Evolutionary conservation across 176 grass and related monocot species (phyloP).

Genomic region (Hsuehochloa calcarea): DNA sequence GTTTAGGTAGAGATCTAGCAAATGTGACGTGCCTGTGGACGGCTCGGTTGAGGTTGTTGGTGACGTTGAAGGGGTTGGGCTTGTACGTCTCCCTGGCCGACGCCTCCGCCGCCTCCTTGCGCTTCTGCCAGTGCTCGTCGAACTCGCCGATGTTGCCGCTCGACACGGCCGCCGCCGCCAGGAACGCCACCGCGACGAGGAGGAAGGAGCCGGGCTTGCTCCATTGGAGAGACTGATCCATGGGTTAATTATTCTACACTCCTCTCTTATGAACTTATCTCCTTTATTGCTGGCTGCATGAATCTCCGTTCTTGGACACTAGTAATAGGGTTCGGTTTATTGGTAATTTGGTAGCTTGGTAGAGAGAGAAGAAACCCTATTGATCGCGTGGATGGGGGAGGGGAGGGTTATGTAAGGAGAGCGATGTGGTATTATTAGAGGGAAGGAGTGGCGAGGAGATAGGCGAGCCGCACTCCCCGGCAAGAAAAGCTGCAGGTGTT

Average conservation of each 20-base stretch:
- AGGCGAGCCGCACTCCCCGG: conserved; percentile 32
- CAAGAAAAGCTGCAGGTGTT: not conserved
- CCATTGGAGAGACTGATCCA: conserved; percentile 28
- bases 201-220: conserved; percentile 44
- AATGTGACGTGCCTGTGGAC: conserved; percentile 45
- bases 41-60: conserved; percentile 51
- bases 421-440: conserved; percentile 40
- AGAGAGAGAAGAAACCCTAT: conserved; percentile 21
- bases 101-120: conserved; percentile 25
- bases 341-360: not conserved
- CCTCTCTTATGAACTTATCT: not conserved
- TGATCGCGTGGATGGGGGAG: conserved; percentile 3
- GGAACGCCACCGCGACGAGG: conserved; percentile 43
- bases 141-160: conserved; percentile 31
- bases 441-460: conserved; percentile 11
- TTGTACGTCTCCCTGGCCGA: conserved; percentile 33
- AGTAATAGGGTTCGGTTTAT: not conserved
- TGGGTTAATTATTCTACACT: not conserved
- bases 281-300: not conserved
- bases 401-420: conserved; percentile 33
- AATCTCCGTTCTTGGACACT: not conserved
- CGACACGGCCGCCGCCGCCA: conserved; percentile 27
- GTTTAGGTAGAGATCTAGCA: not conserved
- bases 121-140: conserved; percentile 56
- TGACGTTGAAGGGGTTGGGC: conserved; percentile 56